Conservation (phyloP, 768 basidiomycete species). For the Russula sp. region DNA sequence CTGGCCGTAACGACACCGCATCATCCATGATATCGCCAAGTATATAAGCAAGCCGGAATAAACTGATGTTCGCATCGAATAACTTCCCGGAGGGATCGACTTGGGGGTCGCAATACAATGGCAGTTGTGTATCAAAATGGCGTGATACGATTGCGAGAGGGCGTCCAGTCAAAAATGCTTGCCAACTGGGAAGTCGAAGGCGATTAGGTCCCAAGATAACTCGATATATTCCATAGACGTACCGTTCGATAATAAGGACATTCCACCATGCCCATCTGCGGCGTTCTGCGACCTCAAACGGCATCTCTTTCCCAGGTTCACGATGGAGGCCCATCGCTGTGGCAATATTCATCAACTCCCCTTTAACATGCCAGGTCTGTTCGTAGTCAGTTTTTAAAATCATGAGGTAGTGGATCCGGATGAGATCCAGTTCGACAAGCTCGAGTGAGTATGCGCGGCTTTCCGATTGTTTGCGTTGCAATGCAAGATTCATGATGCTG, state of each 20-base stretch:
- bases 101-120: conserved; percentile 58
- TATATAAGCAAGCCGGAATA: conserved; percentile 66
- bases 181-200: conserved; percentile 51
- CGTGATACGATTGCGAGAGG: conserved; percentile 68
- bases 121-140: conserved; percentile 74
- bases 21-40: conserved; percentile 79
- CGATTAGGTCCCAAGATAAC: neutral
- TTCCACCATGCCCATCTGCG: conserved; percentile 87
- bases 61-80: conserved; percentile 66
- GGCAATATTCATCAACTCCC: conserved; percentile 63
- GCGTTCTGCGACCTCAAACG: conserved; percentile 64
- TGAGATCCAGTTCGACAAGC: conserved; percentile 63
- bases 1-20: conserved; percentile 63
- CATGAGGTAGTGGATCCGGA: conserved; percentile 63
- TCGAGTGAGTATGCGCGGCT: conserved; percentile 54
- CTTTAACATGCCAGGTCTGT: conserved; percentile 67
- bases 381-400: conserved; percentile 67
- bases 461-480: conserved; percentile 61
- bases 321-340: conserved; percentile 79
- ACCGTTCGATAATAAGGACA: conserved; percentile 71
- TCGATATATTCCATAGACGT: conserved; percentile 32
- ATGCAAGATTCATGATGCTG: conserved; percentile 60
- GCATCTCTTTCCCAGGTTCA: conserved; percentile 71
- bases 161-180: conserved; percentile 77
- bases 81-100: conserved; percentile 52